Evolutionary conservation across 2,329 filamentous ascomycete genomes (phyloP), one percentile per base, ranked within the genome.

Genomic region (Fusarium irregulare): DNA sequence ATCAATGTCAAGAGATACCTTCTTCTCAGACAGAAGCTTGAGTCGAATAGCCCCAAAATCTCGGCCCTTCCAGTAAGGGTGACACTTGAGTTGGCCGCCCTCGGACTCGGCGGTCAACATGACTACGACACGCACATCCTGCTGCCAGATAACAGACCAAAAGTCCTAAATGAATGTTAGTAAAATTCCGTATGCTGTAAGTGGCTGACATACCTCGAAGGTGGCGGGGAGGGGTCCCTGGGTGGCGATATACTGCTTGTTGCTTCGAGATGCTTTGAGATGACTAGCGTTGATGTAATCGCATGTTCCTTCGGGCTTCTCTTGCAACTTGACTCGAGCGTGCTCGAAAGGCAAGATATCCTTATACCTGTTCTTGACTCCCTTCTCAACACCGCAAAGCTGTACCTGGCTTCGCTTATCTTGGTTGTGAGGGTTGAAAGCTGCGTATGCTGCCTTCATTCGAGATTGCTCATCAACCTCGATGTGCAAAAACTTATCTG

Each of bases 261-360:
- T 91, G 70, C 93, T 97, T 72, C 91, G 87, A 28, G 90, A 87
- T 2, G 94, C 88, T 77, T 92, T 91, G 66, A 98, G 84, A 73
- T 97, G 89, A 78, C 93, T 98, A 20, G 94, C 96, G 77, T 99
- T 99, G 81, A 99, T 90, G 76, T 99, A 99, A 79, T 99, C 96
- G 79, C 95, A 97, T 23, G 84, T 86, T 14, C 90, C 91, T 3
- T 86, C 83, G 0, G 87, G 82, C 37, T 91, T 88, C 44, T 89
- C 88, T 70, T 92, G 86, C 48, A 99, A 81, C 71, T 89, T 93
- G 56, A 99, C 96, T 63, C 96, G 86, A 4, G 93, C 91, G 79
- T 99, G 96, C 76, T 98, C 95, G 77, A 97, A 99, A 0, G 96
- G 96, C 81, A 97, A 91, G 59, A 98, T 98, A 73, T 98, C 97